A percentile compares a stretch with the other conserved stretches of the same genome.
phyloP scores from a whole-genome alignment of 2,329 filamentous ascomycete species.

The Trichophyton schoenleinii region DNA sequence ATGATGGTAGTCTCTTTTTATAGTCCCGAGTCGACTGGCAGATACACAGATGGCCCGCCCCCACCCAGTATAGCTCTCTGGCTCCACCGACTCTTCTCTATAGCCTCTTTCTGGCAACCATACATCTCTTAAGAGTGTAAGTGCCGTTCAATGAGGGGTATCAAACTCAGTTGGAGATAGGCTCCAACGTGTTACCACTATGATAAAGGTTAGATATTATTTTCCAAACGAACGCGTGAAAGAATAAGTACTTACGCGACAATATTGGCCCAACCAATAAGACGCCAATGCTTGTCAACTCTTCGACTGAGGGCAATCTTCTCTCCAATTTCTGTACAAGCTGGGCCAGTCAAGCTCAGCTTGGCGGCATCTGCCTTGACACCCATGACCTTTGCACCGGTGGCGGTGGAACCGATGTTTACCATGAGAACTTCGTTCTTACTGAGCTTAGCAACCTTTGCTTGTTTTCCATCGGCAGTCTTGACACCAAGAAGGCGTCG shows the following conservation, averaged over 20 bases:
- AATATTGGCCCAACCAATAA: constrained; percentile 83
- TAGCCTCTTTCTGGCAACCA: neutral
- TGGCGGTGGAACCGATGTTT: constrained; percentile 96
- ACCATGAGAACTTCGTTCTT: constrained; percentile 99
- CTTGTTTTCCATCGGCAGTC: constrained; percentile 96
- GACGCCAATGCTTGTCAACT: constrained; percentile 98
- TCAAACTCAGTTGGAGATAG: constrained; percentile 28
- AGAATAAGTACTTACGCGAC: constrained; percentile 37
- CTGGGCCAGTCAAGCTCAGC: constrained; percentile 79
- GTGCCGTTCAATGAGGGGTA: neutral
- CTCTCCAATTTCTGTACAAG: constrained; percentile 93
- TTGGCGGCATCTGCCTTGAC: constrained; percentile 98
- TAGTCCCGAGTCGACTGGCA: neutral
- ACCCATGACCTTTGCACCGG: constrained; percentile 90
- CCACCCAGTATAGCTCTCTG: neutral
- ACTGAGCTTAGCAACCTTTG: constrained; percentile 93
- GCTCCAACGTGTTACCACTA: constrained; percentile 38
- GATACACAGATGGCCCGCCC: neutral
- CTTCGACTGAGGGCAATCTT: constrained; percentile 92
- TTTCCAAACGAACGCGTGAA: neutral
- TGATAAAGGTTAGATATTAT: constrained; percentile 2
- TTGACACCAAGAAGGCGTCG: constrained; percentile 90
- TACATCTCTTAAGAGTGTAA: neutral
- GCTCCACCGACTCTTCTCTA: neutral
- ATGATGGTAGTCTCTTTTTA: neutral